Evolutionary conservation across 345 rosid genomes (phyloP), one percentile per base, ranked within the genome.

Genomic region (Trapa bicornis): DNA sequence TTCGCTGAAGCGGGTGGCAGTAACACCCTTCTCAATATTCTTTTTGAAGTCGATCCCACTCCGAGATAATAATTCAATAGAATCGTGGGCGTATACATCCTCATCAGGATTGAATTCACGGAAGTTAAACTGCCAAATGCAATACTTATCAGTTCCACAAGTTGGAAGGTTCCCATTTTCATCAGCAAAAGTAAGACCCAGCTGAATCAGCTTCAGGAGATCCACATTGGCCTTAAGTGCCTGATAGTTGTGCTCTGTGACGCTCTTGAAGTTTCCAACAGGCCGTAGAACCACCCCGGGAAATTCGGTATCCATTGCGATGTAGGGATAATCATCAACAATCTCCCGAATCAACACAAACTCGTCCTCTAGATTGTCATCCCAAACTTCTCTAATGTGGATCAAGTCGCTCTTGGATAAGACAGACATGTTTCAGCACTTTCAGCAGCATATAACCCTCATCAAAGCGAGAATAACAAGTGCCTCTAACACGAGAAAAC

Each of bases 81-180:
- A 69, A 29, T 69, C 72, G 9, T 69, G 72, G 10, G 72, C 72
- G 60, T 69, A 69, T 6, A 69, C 72, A 17, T 62, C 72, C 72
- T 61, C 58, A 14, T 69, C 37, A 37, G 61, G 29, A 62, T 69
- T 62, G 22, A 69, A 69, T 56, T 69, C 72, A 1, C 61, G 72
- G 66, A 69, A 69, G 61, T 69, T 69, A 47, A 69, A 69, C 65
- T 69, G 72, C 72, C 66, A 69, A 38, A 61, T 54, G 12, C 41
- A 69, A 48, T 69, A 47, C 50, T 69, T 61, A 48, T 69, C 65
- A 0, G 66, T 61, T 22, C 72, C 72, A 4, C 72, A 69, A 14
- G 72, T 69, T 5, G 72, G 72, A 50, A 69, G 66, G 65, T 69
- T 61, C 11, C 72, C 72, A 35, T 62, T 47, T 6, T 61, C 72